Conservation (phyloP, 768 basidiomycete genomes). For the Daedaleopsis sinensis region DNA sequence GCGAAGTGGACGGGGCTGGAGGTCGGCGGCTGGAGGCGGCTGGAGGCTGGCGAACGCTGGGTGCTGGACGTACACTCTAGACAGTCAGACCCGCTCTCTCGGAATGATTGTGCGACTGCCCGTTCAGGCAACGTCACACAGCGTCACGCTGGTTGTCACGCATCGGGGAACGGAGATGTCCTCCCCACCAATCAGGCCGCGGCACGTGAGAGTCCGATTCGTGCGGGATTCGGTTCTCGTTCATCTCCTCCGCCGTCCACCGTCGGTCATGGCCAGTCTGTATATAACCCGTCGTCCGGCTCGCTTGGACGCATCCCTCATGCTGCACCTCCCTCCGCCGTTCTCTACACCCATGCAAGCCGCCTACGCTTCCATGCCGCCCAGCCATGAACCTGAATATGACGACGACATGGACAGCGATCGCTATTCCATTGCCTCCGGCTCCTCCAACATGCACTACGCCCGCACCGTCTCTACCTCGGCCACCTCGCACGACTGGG, state of each 20-base stretch:
- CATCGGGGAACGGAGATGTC: conserved; percentile 21
- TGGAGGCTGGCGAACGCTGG: too few relatives aligned
- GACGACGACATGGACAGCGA: conserved; percentile 41
- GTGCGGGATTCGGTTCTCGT: conserved; percentile 22
- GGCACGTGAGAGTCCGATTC: conserved; percentile 25
- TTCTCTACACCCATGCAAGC: conserved; percentile 13
- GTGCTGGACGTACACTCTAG: not conserved
- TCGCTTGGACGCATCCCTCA: conserved; percentile 11
- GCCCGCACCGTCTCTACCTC: conserved; percentile 48
- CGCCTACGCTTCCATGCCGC: conserved; percentile 11
- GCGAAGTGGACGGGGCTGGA: not conserved
- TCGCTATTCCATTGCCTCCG: conserved; percentile 43
- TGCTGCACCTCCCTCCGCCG: conserved; percentile 17
- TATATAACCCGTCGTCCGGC: conserved; percentile 19
- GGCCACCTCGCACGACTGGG: conserved; percentile 58
- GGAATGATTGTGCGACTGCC: too few relatives aligned
- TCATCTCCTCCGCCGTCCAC: conserved; percentile 24
- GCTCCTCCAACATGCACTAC: conserved; percentile 35
- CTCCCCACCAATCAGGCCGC: conserved; percentile 7
- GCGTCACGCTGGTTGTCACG: conserved; percentile 7
- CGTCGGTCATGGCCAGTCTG: conserved; percentile 1
- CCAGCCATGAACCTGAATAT: conserved; percentile 36
- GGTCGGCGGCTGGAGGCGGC: not conserved
- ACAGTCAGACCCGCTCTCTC: not conserved
- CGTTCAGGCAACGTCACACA: not conserved